Percentiles rank a stretch among this genome's conserved stretches.
Conservation (phyloP, 495 filamentous ascomycete genomes). For the Friedmanniomyces endolithicus region DNA sequence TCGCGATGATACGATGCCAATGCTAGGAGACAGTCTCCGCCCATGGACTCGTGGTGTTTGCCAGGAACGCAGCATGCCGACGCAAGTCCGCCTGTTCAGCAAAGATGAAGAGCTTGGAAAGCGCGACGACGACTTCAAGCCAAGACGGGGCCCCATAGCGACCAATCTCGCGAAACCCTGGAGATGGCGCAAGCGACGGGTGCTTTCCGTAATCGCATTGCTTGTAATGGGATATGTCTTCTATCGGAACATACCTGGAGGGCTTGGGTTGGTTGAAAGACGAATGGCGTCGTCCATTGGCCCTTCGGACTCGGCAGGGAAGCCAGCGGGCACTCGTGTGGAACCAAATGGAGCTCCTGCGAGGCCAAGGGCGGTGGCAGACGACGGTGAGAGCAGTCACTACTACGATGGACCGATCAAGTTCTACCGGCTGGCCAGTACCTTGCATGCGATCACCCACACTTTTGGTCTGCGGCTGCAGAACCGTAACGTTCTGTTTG, state of each 20-base stretch:
- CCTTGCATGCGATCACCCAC: conserved; percentile 34
- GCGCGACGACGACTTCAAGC: conserved; percentile 52
- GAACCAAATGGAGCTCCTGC: conserved; percentile 24
- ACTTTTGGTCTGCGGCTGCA: conserved; percentile 22
- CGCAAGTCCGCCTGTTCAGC: conserved; percentile 3
- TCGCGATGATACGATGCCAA: neutral
- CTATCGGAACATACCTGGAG: conserved; percentile 19
- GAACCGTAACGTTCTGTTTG: conserved; percentile 49
- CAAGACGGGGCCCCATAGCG: conserved; percentile 24
- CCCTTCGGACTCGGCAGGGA: neutral
- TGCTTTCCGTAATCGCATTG: conserved; percentile 33
- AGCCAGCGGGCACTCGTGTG: neutral
- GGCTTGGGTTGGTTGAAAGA: neutral
- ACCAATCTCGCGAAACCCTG: conserved; percentile 30
- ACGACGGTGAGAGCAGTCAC: conserved; percentile 22
- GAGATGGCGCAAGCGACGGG: conserved; percentile 32
- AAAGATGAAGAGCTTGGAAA: conserved; percentile 58
- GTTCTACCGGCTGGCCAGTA: conserved; percentile 41
- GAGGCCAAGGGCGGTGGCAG: conserved; percentile 11
- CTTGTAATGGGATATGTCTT: conserved; percentile 33
- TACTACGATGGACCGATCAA: conserved; percentile 46
- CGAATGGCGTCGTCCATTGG: neutral
- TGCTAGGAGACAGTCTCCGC: conserved; percentile 10
- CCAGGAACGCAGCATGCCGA: conserved; percentile 3
- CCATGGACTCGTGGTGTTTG: conserved; percentile 3